Percentiles rank a stretch among this genome's conserved stretches.
These are phyloP conservation scores for Blastobotrys capitulatus DNA, from an alignment of 1,139 yeast species.

Conservation along the genomic window DNA sequence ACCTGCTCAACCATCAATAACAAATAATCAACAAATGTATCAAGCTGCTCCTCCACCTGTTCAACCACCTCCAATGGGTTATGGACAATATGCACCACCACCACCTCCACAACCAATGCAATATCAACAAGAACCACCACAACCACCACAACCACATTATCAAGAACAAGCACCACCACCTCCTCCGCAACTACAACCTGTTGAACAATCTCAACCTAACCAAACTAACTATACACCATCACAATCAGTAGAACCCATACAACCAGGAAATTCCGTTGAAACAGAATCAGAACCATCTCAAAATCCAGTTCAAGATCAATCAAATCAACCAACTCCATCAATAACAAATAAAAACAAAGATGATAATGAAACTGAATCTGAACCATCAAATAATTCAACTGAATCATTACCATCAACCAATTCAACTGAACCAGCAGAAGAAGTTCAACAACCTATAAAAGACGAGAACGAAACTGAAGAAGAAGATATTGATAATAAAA, in stretches of 20 bases:
- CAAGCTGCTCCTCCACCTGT: neutral
- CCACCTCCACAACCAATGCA: conserved; percentile 4
- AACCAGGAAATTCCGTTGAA: neutral
- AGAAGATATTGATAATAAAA: neutral
- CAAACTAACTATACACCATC: neutral
- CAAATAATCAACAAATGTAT: neutral
- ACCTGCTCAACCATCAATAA: too few relatives aligned
- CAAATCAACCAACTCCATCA: too few relatives aligned
- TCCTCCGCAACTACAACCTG: neutral
- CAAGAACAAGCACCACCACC: neutral
- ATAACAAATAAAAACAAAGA: too few relatives aligned
- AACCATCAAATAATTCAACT: too few relatives aligned
- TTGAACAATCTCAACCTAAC: neutral
- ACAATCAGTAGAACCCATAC: neutral
- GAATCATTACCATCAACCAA: too few relatives aligned
- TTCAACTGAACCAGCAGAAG: too few relatives aligned
- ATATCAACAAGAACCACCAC: neutral
- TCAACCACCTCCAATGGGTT: conserved; percentile 2
- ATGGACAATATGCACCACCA: neutral
- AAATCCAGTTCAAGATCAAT: neutral
- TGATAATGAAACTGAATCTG: too few relatives aligned
- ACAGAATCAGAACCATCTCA: neutral
- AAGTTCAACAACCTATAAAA: neutral
- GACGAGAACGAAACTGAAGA: neutral
- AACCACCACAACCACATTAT: neutral